Base-by-base conservation (phyloP, 495 filamentous ascomycete species). In the Viridothelium virens region DNA sequence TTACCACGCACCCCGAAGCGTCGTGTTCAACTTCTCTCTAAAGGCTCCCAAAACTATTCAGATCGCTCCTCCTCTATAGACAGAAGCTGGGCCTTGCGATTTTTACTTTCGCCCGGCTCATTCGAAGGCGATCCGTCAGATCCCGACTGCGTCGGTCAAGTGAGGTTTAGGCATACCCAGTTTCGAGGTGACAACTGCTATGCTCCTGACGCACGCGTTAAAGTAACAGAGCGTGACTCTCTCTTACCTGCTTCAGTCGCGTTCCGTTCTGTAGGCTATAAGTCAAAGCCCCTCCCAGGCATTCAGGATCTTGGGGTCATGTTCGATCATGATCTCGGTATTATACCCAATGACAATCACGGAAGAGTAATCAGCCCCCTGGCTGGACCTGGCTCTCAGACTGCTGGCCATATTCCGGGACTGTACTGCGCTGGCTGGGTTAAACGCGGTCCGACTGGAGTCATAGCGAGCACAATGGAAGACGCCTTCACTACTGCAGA, bases 361-460 rank as follows among this genome's bases (percentile, higher is more conserved):
- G 94, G 94, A 5, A 85, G 94, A 33, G 85, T 96, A 1, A 81
- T 85, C 0, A 76, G 71, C 39, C 75, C 80, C 5, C 48, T 41
- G 25, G 62, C 6, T 41, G 73, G 71, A 18, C 72, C 67, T 31
- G 72, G 65, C 70, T 72, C 62, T 10, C 64, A 65, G 47, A 71
- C 67, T 3, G 68, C 67, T 38, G 77, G 79, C 37, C 75, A 81
- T 44, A 76, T 96, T 1, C 89, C 90, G 1, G 95, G 95, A 1
- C 72, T 96, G 18, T 98, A 98, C 76, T 93, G 91, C 69, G 90
- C 92, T 31, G 94, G 94, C 3, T 98, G 94, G 94, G 92, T 96
- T 31, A 97, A 97, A 77, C 82, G 91, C 50, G 94, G 94, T 1
- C 95, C 94, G 0, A 96, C 92, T 4, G 94, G 94, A 5, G 93